phyloP scores from a whole-genome alignment of 2,329 filamentous ascomycete species.

The Penicillium sp. region DNA sequence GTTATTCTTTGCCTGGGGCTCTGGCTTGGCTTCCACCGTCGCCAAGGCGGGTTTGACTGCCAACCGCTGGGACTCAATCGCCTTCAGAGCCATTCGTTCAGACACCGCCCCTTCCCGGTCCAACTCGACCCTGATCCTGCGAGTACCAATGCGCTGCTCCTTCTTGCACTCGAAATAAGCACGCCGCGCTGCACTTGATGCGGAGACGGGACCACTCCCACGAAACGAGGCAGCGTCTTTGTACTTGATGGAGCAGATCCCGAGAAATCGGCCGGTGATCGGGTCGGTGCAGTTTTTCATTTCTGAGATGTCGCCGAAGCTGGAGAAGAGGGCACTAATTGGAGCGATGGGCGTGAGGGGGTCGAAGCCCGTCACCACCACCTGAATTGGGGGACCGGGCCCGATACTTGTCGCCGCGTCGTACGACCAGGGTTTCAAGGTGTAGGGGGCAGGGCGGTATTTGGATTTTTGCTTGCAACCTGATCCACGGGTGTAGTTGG shows the following conservation, averaged over 20 bases:
- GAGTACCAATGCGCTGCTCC: slow-evolving; percentile 74
- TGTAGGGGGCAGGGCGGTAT: slow-evolving; percentile 72
- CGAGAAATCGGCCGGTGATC: slow-evolving; percentile 87
- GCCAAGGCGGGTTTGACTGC: slow-evolving; percentile 39
- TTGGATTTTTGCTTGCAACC: slow-evolving; percentile 66
- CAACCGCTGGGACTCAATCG: slow-evolving; percentile 65
- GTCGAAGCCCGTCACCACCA: slow-evolving; percentile 95
- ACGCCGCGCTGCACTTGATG: slow-evolving; percentile 74
- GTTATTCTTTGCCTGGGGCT: slow-evolving; percentile 47
- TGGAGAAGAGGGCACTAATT: slow-evolving; percentile 41
- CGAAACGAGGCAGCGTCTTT: slow-evolving; percentile 63
- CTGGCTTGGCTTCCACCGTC: slow-evolving; percentile 30
- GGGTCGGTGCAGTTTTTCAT: slow-evolving; percentile 95
- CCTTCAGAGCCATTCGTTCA: slow-evolving; percentile 70
- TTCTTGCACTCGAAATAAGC: slow-evolving; percentile 72
- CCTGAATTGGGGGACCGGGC: slow-evolving; percentile 81
- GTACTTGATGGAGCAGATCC: slow-evolving; percentile 88
- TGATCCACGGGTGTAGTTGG: slow-evolving; percentile 60
- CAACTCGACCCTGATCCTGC: slow-evolving; percentile 75
- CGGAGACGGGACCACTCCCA: slow-evolving; percentile 58
- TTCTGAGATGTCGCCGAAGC: slow-evolving; percentile 69
- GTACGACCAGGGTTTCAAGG: slow-evolving; percentile 75
- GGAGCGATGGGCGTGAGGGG: slow-evolving; percentile 70
- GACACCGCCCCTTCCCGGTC: slow-evolving; percentile 87
- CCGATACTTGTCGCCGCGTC: slow-evolving; percentile 81